Conservation (phyloP, 2,329 filamentous ascomycete species). For the Claviceps sp. region DNA sequence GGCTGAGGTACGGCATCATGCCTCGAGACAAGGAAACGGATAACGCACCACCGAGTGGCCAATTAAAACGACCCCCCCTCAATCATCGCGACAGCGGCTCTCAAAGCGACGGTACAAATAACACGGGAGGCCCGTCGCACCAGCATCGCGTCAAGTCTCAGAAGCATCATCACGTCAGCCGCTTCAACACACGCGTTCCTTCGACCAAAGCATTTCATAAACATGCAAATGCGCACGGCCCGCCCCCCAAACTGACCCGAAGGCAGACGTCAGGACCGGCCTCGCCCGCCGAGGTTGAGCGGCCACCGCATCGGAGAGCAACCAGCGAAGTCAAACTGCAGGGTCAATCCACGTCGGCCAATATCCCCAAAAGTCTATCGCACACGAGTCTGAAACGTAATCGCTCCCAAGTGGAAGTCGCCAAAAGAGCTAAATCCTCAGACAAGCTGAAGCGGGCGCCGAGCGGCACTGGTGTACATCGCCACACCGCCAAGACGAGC, state of each 20-base stretch:
- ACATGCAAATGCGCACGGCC: constrained; percentile 15
- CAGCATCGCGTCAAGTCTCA: constrained; percentile 19
- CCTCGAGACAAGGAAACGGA: constrained; percentile 32
- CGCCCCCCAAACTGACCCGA: constrained; percentile 27
- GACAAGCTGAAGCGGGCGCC: constrained; percentile 39
- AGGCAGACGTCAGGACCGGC: constrained; percentile 30
- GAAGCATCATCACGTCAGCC: constrained; percentile 23
- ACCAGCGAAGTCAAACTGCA: constrained; percentile 38
- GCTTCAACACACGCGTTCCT: constrained; percentile 37
- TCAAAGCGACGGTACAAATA: constrained; percentile 18
- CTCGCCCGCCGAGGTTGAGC: constrained; percentile 21
- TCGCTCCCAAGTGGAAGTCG: constrained; percentile 43
- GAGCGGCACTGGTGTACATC: constrained; percentile 33
- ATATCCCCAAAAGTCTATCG: constrained; percentile 41
- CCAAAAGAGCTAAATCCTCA: constrained; percentile 36
- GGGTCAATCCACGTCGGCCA: constrained; percentile 28
- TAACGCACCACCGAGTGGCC: constrained; percentile 33
- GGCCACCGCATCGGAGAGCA: constrained; percentile 31
- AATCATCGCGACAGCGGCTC: constrained; percentile 23
- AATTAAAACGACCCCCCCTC: constrained; percentile 40
- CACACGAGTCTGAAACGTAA: constrained; percentile 46
- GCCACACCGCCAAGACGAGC: constrained; percentile 24
- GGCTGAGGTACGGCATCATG: constrained; percentile 17
- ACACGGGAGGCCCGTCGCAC: constrained; percentile 11
- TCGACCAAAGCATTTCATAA: constrained; percentile 37